Evolutionary conservation across 192 early-diverging fungal genomes (phyloP).

Genomic region (Funneliformis geosporum): DNA sequence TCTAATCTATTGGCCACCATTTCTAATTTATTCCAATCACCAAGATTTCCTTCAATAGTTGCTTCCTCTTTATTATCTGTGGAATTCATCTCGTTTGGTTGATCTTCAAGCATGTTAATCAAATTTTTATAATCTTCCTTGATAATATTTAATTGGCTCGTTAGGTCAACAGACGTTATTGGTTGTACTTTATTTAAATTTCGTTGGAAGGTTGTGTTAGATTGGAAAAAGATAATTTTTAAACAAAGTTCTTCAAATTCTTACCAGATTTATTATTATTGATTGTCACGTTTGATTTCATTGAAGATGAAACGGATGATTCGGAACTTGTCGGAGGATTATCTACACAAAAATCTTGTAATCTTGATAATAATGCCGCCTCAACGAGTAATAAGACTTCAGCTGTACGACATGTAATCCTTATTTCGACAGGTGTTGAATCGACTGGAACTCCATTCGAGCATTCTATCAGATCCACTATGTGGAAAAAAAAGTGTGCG

Average conservation of each 20-base stretch:
- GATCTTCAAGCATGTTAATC: neutral
- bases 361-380: conserved; percentile 15
- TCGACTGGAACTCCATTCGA: neutral
- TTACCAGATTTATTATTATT: neutral
- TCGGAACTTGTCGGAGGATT: neutral
- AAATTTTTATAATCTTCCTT: neutral
- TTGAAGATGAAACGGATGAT: too few relatives aligned
- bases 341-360: conserved; percentile 14
- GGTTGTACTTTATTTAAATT: neutral
- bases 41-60: neutral
- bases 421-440: conserved; percentile 8
- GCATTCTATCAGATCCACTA: conserved; percentile 11
- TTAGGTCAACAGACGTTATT: neutral
- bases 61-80: neutral
- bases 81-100: neutral
- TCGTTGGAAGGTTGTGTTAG: neutral
- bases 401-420: conserved; percentile 15
- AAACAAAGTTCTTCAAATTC: neutral
- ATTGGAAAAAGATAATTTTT: neutral
- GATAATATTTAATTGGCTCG: neutral
- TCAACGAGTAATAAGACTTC: conserved; percentile 14
- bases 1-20: neutral
- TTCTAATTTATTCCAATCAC: neutral
- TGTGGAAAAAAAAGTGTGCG: neutral
- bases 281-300: neutral